Conservation (phyloP, 2,329 filamentous ascomycete genomes). For the Emergomyces pasteurianus region DNA sequence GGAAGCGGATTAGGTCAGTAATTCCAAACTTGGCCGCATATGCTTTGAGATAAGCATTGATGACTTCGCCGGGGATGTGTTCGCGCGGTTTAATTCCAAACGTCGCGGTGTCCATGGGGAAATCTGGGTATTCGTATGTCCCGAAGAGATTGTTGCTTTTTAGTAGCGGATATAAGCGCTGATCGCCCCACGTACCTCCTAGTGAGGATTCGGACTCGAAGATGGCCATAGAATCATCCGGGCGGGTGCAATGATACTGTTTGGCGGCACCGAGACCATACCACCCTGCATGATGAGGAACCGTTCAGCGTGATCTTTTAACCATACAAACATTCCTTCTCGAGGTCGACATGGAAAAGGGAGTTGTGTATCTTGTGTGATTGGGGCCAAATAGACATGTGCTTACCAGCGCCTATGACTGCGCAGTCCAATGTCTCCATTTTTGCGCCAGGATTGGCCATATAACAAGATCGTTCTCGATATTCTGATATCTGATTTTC, state of each 20-base stretch:
- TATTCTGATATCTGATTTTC: neutral
- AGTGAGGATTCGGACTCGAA: slow-evolving; percentile 46
- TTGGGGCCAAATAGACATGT: neutral
- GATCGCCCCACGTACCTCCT: slow-evolving; percentile 59
- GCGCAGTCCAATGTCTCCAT: slow-evolving; percentile 3
- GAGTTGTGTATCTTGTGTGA: neutral
- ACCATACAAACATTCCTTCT: neutral
- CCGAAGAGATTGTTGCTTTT: slow-evolving; percentile 65
- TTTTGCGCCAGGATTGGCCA: neutral
- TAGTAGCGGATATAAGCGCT: slow-evolving; percentile 54
- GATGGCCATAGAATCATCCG: slow-evolving; percentile 43
- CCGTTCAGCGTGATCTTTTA: neutral
- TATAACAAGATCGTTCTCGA: neutral
- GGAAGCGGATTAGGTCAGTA: slow-evolving; percentile 33
- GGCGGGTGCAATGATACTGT: slow-evolving; percentile 48
- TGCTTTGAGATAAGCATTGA: slow-evolving; percentile 46
- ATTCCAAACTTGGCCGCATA: slow-evolving; percentile 46
- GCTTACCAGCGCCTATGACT: slow-evolving; percentile 6
- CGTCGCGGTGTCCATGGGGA: slow-evolving; percentile 50
- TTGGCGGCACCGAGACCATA: slow-evolving; percentile 51
- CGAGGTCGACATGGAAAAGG: neutral
- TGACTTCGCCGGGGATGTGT: slow-evolving; percentile 46
- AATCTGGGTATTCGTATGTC: slow-evolving; percentile 62
- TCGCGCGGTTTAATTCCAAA: slow-evolving; percentile 40
- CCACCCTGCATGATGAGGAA: slow-evolving; percentile 29